Conservation (phyloP, 2,329 filamentous ascomycete species). For the Trichoderma breve region DNA sequence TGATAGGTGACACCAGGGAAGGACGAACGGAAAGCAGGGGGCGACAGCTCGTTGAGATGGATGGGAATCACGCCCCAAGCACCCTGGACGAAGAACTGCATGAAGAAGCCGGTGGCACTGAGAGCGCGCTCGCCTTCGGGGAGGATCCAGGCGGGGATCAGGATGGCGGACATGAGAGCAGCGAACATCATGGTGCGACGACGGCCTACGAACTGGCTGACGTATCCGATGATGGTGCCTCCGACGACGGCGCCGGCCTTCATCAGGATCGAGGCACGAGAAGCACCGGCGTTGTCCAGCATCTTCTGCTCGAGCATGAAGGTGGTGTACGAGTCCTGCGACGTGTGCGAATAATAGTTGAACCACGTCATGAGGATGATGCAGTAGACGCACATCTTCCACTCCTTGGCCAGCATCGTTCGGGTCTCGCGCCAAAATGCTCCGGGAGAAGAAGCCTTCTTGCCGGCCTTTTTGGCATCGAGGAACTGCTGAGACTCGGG, state of each 20-base stretch:
- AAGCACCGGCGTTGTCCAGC: slow-evolving; percentile 61
- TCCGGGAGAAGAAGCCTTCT: slow-evolving; percentile 44
- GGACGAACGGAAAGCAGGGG: slow-evolving; percentile 66
- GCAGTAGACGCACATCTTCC: slow-evolving; percentile 76
- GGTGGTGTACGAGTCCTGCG: slow-evolving; percentile 78
- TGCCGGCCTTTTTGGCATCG: slow-evolving; percentile 62
- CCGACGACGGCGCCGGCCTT: slow-evolving; percentile 75
- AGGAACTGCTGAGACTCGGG: slow-evolving; percentile 75
- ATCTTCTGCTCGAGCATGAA: slow-evolving; percentile 75
- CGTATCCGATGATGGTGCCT: slow-evolving; percentile 69
- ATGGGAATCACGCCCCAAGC: slow-evolving; percentile 69
- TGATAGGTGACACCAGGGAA: slow-evolving; percentile 70
- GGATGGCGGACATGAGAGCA: slow-evolving; percentile 55
- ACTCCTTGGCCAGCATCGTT: slow-evolving; percentile 66
- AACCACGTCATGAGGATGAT: slow-evolving; percentile 76
- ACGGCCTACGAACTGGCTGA: slow-evolving; percentile 72
- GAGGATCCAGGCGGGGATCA: slow-evolving; percentile 71
- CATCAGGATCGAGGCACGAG: slow-evolving; percentile 76
- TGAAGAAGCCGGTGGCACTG: slow-evolving; percentile 64
- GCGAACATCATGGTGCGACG: slow-evolving; percentile 64
- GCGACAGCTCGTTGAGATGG: slow-evolving; percentile 72
- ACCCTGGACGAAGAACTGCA: slow-evolving; percentile 65
- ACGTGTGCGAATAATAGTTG: slow-evolving; percentile 74
- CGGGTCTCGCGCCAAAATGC: slow-evolving; percentile 69
- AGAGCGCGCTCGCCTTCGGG: slow-evolving; percentile 58